Conservation (phyloP, 2,329 filamentous ascomycete genomes). For the Clarireedia homoeocarpa region DNA sequence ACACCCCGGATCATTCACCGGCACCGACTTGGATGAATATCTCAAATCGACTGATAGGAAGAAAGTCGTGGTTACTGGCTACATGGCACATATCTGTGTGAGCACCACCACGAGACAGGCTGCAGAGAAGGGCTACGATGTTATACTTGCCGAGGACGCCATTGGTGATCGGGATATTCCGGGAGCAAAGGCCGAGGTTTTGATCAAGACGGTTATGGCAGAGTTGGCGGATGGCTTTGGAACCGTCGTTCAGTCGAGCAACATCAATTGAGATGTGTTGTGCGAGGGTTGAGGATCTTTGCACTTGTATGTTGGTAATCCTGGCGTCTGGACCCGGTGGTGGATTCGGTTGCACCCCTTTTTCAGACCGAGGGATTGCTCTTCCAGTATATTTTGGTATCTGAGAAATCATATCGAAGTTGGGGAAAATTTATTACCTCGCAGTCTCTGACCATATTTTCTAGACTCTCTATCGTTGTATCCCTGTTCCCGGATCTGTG, state of each 20-base stretch:
- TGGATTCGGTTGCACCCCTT: neutral
- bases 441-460: slow-evolving; percentile 22
- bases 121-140: slow-evolving; percentile 47
- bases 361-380: neutral
- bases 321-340: neutral
- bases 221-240: slow-evolving; percentile 58
- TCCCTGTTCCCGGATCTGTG: slow-evolving; percentile 12
- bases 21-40: no score
- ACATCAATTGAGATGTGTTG: neutral
- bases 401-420: slow-evolving; percentile 27
- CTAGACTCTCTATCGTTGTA: slow-evolving; percentile 11
- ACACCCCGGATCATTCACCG: no score
- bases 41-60: slow-evolving; percentile 34
- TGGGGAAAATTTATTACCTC: slow-evolving; percentile 26
- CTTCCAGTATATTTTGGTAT: slow-evolving; percentile 28
- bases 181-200: no score
- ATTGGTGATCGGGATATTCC: slow-evolving; percentile 47
- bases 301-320: neutral
- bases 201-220: slow-evolving; percentile 37
- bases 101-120: slow-evolving; percentile 49
- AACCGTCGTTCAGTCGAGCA: slow-evolving; percentile 37
- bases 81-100: slow-evolving; percentile 60
- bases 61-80: slow-evolving; percentile 53
- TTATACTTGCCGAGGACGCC: slow-evolving; percentile 52
- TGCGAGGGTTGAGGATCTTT: no score